A percentile compares a stretch with the other conserved stretches of the same genome.
phyloP scores from a whole-genome alignment of 495 filamentous ascomycete species.

The Oidiodendron maius region DNA sequence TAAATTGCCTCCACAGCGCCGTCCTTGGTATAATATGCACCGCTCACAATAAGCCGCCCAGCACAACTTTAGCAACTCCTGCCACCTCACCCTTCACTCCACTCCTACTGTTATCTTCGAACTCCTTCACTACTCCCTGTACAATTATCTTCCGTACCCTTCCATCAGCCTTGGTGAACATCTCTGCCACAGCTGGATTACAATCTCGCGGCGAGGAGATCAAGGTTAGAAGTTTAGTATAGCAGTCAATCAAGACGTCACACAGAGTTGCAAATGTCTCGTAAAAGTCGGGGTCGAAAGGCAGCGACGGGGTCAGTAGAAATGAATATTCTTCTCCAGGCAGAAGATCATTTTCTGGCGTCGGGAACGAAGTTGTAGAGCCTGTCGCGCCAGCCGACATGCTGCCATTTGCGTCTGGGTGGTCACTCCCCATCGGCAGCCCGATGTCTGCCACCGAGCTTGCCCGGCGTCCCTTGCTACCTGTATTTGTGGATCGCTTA shows the following conservation, averaged over 20 bases:
- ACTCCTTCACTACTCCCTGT: constrained; percentile 78
- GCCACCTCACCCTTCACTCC: constrained; percentile 74
- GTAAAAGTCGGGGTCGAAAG: constrained; percentile 96
- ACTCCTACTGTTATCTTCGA: constrained; percentile 76
- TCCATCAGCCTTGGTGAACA: constrained; percentile 85
- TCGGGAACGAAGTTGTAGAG: constrained; percentile 13
- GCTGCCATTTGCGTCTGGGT: constrained; percentile 30
- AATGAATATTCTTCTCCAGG: constrained; percentile 80
- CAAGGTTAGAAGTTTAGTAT: constrained; percentile 68
- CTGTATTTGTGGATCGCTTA: constrained; percentile 60
- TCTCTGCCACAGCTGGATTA: constrained; percentile 57
- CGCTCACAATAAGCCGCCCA: constrained; percentile 78
- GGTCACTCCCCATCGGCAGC: constrained; percentile 49
- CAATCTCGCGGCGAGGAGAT: constrained; percentile 62
- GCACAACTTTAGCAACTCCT: constrained; percentile 78
- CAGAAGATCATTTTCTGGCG: constrained; percentile 40
- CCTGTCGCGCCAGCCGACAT: constrained; percentile 24
- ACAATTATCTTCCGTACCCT: constrained; percentile 83
- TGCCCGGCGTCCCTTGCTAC: constrained; percentile 63
- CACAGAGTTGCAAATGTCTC: constrained; percentile 96
- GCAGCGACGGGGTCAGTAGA: constrained; percentile 83
- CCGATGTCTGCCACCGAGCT: constrained; percentile 61
- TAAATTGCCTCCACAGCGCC: not conserved
- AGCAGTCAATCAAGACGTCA: constrained; percentile 91
- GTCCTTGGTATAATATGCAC: constrained; percentile 3